Percentiles rank a stretch among this genome's conserved stretches.
These are phyloP conservation scores for Geosmithia putterillii DNA, from an alignment of 2,329 filamentous ascomycete species.

Conservation along the genomic window DNA sequence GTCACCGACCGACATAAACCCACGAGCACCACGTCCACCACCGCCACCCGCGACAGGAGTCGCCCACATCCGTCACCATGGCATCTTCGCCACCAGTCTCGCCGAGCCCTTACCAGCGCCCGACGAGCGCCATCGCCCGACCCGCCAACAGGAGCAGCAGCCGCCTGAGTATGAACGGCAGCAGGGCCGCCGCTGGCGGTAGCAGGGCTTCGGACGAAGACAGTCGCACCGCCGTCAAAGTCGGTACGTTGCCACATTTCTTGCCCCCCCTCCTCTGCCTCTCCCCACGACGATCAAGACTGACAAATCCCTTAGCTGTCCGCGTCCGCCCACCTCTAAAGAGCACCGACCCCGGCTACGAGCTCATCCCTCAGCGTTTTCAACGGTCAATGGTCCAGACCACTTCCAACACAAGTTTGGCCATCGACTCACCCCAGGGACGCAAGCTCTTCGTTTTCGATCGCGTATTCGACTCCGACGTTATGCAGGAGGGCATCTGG, in stretches of 20 bases:
- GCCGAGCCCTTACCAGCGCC: constrained; percentile 48
- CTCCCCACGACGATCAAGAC: background rate
- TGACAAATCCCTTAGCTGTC: constrained; percentile 48
- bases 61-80: constrained; percentile 26
- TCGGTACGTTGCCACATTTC: constrained; percentile 54
- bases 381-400: constrained; percentile 87
- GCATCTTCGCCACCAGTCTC: constrained; percentile 60
- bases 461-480: constrained; percentile 76
- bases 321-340: constrained; percentile 82
- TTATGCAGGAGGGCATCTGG: constrained; percentile 83
- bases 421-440: constrained; percentile 84
- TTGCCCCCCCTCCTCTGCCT: background rate
- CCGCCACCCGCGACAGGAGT: constrained; percentile 7
- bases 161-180: constrained; percentile 70
- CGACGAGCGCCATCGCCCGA: constrained; percentile 71
- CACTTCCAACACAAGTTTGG: constrained; percentile 69
- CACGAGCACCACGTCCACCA: background rate
- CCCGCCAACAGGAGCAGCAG: constrained; percentile 64
- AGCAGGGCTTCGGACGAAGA: constrained; percentile 87
- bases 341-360: constrained; percentile 77
- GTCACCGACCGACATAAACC: background rate
- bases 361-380: constrained; percentile 91
- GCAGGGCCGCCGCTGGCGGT: constrained; percentile 52
- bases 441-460: constrained; percentile 96
- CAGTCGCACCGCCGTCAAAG: constrained; percentile 83